Evolutionary conservation across 2,329 filamentous ascomycete species (phyloP), one percentile per base, ranked within the genome.

Genomic region (Ophiostoma ulmi): DNA sequence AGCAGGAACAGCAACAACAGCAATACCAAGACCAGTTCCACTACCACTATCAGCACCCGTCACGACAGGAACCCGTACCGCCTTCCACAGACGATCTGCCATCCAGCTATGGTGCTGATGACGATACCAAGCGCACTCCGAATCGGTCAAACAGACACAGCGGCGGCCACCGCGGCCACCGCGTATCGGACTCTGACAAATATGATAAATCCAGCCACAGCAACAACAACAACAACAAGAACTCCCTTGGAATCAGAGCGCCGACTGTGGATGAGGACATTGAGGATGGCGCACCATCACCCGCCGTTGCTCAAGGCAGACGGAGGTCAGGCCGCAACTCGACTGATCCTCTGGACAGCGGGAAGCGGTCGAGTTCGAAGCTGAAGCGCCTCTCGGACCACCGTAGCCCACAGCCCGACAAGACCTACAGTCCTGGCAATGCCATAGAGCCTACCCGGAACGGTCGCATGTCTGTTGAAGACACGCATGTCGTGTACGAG

Each of bases 281-380:
- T 2, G 86, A 91, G 31, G 89, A 91, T 22, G 88, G 88, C 17
- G 91, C 91, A 0, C 90, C 91, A 1, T 90, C 87, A 22, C 90
- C 91, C 0, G 84, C 89, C 0, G 84, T 93, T 8, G 84, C 88
- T 20, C 90, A 90, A 73, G 84, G 88, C 14, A 77, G 82, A 66
- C 83, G 82, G 68, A 80, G 80, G 52, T 85, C 86, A 0, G 82
- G 83, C 8, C 82, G 81, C n/a, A 78, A 78, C 5, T 84, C 83
- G 1, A 83, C 86, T 0, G 84, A 85, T 20, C 79, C 81, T 0
- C 74, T 77, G 1, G 85, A 86, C 7, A 77, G 76, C 2, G 73
- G 83, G 22, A 88, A 87, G 77, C 83, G 86, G 72, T 87, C 83
- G 74, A 85, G 83, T 74, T 88, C 87, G 2, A 82, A 83, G 58